These are phyloP conservation scores for Phoma sp. DNA, from an alignment of 2,329 filamentous ascomycete genomes.

Conservation along the genomic window DNA sequence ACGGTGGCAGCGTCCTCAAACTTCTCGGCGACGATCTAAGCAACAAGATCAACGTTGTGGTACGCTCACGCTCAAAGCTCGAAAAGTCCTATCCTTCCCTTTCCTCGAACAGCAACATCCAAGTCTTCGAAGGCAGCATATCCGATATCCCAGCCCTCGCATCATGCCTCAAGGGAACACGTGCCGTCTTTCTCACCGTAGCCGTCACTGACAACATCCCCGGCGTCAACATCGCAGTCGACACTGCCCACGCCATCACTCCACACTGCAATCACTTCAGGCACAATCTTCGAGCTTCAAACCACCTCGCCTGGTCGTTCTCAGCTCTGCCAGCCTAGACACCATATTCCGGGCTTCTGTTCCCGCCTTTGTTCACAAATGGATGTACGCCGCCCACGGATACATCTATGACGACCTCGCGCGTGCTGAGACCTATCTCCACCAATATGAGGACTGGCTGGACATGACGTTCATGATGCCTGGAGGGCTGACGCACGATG, in stretches of 20 bases:
- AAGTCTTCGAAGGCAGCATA: constrained; percentile 55
- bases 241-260: constrained; percentile 45
- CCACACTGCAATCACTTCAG: constrained; percentile 44
- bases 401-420: constrained; percentile 52
- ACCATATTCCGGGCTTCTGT: constrained; percentile 43
- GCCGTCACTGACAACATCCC: constrained; percentile 56
- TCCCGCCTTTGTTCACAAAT: constrained; percentile 34
- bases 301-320: constrained; percentile 53
- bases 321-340: constrained; percentile 55
- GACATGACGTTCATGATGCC: constrained; percentile 54
- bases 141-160: constrained; percentile 50
- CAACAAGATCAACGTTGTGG: constrained; percentile 20
- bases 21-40: constrained; percentile 9
- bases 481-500: constrained; percentile 49
- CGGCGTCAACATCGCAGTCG: constrained; percentile 48
- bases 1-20: constrained; percentile 18
- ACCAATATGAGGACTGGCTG: constrained; percentile 50
- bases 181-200: constrained; percentile 52
- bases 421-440: constrained; percentile 48
- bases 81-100: background rate
- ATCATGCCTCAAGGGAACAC: constrained; percentile 45
- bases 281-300: constrained; percentile 1
- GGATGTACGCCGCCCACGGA: constrained; percentile 44
- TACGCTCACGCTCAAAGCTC: constrained; percentile 23
- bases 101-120: constrained; percentile 25